Evolutionary conservation across 345 rosid species (phyloP).

Genomic region (Hibiscus syriacus): DNA sequence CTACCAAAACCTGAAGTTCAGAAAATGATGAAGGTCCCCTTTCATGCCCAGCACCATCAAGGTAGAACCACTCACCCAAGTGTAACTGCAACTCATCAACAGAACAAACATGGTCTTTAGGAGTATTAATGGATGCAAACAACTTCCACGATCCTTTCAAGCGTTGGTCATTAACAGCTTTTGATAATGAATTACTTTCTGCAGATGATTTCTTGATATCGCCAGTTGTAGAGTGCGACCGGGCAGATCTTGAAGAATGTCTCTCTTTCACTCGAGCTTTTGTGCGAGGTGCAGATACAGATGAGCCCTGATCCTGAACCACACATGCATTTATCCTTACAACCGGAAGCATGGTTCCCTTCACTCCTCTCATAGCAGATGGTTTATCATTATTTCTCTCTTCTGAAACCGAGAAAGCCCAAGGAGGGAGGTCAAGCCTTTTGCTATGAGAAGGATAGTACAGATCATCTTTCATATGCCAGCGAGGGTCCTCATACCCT

Average conservation of each 20-base stretch:
- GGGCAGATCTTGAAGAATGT: slow-evolving; percentile 54
- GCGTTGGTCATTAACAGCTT: slow-evolving; percentile 36
- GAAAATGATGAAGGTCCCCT: slow-evolving; percentile 72
- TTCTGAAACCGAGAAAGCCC: slow-evolving; percentile 75
- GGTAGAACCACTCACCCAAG: slow-evolving; percentile 93
- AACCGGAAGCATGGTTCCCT: slow-evolving; percentile 68
- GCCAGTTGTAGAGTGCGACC: slow-evolving; percentile 49
- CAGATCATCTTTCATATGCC: slow-evolving; percentile 78
- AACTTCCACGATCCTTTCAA: slow-evolving; percentile 37
- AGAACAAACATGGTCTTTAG: slow-evolving; percentile 57
- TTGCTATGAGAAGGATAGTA: slow-evolving; percentile 64
- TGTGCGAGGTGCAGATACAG: slow-evolving; percentile 60
- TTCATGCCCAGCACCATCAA: slow-evolving; percentile 93
- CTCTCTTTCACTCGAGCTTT: slow-evolving; percentile 75
- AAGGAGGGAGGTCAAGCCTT: slow-evolving; percentile 91
- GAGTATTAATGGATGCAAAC: slow-evolving; percentile 35
- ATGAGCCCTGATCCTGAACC: slow-evolving; percentile 80
- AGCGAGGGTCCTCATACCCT: slow-evolving; percentile 84
- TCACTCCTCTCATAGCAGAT: slow-evolving; percentile 51
- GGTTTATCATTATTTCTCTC: slow-evolving; percentile 65
- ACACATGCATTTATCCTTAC: slow-evolving; percentile 97
- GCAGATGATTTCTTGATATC: slow-evolving; percentile 52
- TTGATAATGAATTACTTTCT: slow-evolving; percentile 51
- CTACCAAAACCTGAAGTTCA: slow-evolving; percentile 65
- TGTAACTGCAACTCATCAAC: slow-evolving; percentile 74